Evolutionary conservation across 1,139 yeast genomes (phyloP).

Genomic region (Blastobotrys illinoisensis): DNA sequence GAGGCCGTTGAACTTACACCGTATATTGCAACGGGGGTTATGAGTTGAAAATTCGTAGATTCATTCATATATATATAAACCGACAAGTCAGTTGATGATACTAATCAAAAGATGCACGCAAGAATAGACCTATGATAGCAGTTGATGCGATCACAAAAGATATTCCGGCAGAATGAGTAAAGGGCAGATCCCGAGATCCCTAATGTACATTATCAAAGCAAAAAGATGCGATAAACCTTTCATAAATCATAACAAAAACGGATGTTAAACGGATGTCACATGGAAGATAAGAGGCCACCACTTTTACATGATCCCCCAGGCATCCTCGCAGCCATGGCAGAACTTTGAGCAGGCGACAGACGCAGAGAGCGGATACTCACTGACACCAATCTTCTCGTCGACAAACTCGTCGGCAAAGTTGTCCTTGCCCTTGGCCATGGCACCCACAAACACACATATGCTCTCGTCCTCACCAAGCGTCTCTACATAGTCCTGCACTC

Average conservation of each 20-base stretch:
- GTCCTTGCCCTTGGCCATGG: constrained; percentile 98
- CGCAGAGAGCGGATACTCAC: constrained; percentile 92
- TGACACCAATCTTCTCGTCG: constrained; percentile 92
- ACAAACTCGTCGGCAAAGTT: constrained; percentile 95
- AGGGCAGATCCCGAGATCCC: neutral
- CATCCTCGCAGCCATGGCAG: constrained; percentile 98
- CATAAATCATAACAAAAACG: constrained; percentile 4
- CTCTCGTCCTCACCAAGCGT: constrained; percentile 84
- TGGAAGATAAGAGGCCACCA: neutral
- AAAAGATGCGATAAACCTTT: constrained; percentile 3
- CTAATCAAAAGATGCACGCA: neutral
- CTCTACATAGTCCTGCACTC: constrained; percentile 83
- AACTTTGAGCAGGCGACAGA: constrained; percentile 97
- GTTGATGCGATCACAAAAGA: neutral
- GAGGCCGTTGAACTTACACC: no score
- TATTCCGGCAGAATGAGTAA: constrained; percentile 2
- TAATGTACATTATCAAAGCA: constrained; percentile 1
- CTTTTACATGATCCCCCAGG: constrained; percentile 70
- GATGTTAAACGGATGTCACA: no score
- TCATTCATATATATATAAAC: neutral
- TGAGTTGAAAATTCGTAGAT: neutral
- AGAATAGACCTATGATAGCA: neutral
- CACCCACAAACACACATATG: constrained; percentile 96
- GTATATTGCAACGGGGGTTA: no score
- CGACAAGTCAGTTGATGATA: neutral